Evolutionary conservation across 768 basidiomycete genomes (phyloP), one percentile per base, ranked within the genome.

Genomic region (Tricholoma bakamatsutake): DNA sequence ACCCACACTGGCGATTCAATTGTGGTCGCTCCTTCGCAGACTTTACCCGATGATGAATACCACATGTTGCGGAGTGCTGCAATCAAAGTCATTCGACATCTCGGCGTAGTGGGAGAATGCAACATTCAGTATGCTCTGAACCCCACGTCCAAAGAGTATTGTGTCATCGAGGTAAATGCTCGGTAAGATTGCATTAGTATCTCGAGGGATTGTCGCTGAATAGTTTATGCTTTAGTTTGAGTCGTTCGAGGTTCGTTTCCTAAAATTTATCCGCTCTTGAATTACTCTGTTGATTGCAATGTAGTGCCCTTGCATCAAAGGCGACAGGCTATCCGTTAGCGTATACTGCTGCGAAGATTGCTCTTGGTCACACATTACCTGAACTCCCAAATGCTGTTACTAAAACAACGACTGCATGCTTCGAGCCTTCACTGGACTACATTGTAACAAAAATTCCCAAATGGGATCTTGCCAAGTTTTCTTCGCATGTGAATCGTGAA

Each of bases 381-480:
- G 96, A 98, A 76, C 81, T 98, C 18, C 96, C 96, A 12, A 99
- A 99, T 70, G 95, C 97, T 39, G 97, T 99, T 59, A 99, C 97
- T 50, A 99, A 98, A 76, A 96, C 94, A 3, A 99, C 97, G 1
- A 98, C 97, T 9, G 97, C 97, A 2, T 98, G 97, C 74, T 99
- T 98, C 73, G 97, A 99, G 68, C 96, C 97, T 24, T 96, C 95
- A 7, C 80, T 99, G 43, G 97, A 99, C 71, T 99, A 99, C 72
- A 97, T 99, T 66, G 97, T 99, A 57, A 97, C 94, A 49, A 99
- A 99, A 75, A 98, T 99, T 60, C 97, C 97, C 58, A 98, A 98
- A 71, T 98, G 97, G 96, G 97, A 99, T 74, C 77, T 99, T 54
- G 94, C 95, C 61, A 99, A 99, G 72, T 98, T 99, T 79, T 89